Percentiles rank a stretch among this genome's conserved stretches.
phyloP scores from a whole-genome alignment of 2,329 filamentous ascomycete genomes.

The Colletotrichum agaves region DNA sequence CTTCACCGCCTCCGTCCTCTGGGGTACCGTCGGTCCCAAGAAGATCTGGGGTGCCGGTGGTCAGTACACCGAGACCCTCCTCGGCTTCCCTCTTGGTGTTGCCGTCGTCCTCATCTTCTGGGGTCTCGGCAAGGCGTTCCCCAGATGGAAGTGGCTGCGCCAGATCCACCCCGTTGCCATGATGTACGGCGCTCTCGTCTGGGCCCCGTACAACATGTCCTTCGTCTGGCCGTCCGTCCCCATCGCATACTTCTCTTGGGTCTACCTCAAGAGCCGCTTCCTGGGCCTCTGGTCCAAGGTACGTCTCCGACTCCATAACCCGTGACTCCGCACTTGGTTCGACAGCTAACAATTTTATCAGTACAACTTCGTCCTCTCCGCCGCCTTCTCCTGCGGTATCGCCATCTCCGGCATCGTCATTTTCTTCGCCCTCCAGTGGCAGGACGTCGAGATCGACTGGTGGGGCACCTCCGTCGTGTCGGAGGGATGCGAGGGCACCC shows the following conservation, averaged over 20 bases:
- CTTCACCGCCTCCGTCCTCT: conserved; percentile 54
- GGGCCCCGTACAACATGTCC: conserved; percentile 60
- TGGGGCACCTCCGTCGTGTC: conserved; percentile 54
- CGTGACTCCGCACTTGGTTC: rapidly evolving
- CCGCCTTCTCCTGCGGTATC: conserved; percentile 56
- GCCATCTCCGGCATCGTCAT: conserved; percentile 59
- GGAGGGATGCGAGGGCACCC: conserved; percentile 44
- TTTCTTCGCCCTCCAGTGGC: conserved; percentile 59
- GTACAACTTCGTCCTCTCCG: conserved; percentile 60
- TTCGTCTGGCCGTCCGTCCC: conserved; percentile 60
- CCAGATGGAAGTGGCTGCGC: conserved; percentile 46
- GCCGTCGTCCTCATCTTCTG: conserved; percentile 50
- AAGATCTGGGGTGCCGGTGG: conserved; percentile 50
- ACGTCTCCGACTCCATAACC: conserved; percentile 28
- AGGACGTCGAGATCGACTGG: conserved; percentile 51
- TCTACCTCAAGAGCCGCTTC: conserved; percentile 57
- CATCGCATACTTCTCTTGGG: conserved; percentile 59
- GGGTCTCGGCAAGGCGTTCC: conserved; percentile 48
- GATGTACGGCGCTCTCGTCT: conserved; percentile 52
- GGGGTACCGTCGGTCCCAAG: conserved; percentile 53
- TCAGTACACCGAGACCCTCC: conserved; percentile 49
- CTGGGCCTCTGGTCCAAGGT: conserved; percentile 62
- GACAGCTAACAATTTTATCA: conserved; percentile 41
- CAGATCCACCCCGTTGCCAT: conserved; percentile 56
- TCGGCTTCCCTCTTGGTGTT: conserved; percentile 54